phyloP scores from a whole-genome alignment of 176 grass and related monocot species.

The Echinochloa phyllopogon region DNA sequence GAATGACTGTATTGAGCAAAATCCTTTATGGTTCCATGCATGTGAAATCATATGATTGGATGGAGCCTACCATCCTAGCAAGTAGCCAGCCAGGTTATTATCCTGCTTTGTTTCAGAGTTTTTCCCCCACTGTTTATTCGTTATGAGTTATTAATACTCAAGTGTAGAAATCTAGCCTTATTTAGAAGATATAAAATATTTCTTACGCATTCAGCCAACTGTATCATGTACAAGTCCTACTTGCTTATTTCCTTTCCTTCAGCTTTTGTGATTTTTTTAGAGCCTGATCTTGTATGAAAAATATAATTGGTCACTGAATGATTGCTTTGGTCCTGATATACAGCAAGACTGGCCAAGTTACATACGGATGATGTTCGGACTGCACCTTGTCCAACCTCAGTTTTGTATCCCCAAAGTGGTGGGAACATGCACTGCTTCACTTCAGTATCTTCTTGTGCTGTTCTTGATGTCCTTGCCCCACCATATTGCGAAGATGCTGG shows the following conservation, averaged over 20 bases:
- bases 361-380: constrained; percentile 63
- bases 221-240: background rate
- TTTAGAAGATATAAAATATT: background rate
- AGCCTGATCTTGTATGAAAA: background rate
- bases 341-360: constrained; percentile 74
- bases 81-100: constrained; percentile 53
- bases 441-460: constrained; percentile 75
- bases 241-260: background rate
- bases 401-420: constrained; percentile 73
- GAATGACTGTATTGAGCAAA: constrained; percentile 97
- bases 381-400: constrained; percentile 62
- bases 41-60: constrained; percentile 95
- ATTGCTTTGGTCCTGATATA: constrained; percentile 25
- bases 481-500: constrained; percentile 62
- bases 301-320: constrained; percentile 21
- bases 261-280: constrained; percentile 9
- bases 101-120: constrained; percentile 38
- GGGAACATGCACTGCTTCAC: constrained; percentile 84
- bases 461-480: constrained; percentile 78
- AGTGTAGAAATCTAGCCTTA: background rate
- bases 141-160: background rate
- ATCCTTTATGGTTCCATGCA: constrained; percentile 94
- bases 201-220: constrained; percentile 1
- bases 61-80: constrained; percentile 66
- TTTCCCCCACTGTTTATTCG: constrained; percentile 9